These are phyloP conservation scores for Leptodontidium sp. DNA, from an alignment of 2,329 filamentous ascomycete species.

Conservation along the genomic window DNA sequence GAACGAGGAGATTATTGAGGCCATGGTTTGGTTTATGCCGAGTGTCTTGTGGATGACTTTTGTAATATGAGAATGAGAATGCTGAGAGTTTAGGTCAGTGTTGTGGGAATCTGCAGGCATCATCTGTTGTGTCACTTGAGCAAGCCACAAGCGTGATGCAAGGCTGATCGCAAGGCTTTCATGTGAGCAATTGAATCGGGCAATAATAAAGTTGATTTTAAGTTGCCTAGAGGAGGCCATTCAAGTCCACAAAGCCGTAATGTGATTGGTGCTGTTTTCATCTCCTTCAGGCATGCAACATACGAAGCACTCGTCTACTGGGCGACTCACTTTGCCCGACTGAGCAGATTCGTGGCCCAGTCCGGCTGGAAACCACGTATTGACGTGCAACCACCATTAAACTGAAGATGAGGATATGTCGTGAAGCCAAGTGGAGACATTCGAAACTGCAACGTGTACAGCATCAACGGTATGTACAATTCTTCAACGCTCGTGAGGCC, in stretches of 20 bases:
- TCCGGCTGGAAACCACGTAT: background rate
- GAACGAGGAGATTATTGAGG: background rate
- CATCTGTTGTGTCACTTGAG: conserved; percentile 11
- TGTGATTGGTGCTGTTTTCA: background rate
- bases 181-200: background rate
- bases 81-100: background rate
- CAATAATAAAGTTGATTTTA: background rate
- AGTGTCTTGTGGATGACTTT: background rate
- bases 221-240: too few relatives aligned
- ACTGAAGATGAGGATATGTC: background rate
- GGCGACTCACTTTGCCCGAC: background rate
- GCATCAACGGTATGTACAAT: background rate
- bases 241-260: too few relatives aligned
- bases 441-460: background rate
- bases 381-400: too few relatives aligned
- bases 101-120: background rate
- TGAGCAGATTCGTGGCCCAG: background rate
- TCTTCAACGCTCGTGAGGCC: background rate
- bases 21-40: background rate
- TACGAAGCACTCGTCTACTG: background rate
- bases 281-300: too few relatives aligned
- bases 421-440: background rate
- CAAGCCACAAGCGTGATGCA: conserved; percentile 15
- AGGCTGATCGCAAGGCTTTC: conserved; percentile 19
- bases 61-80: background rate